A percentile compares a stretch with the other conserved stretches of the same genome.
Conservation (phyloP, 2,329 filamentous ascomycete species). For the Phaeomoniella chlamydospora region DNA sequence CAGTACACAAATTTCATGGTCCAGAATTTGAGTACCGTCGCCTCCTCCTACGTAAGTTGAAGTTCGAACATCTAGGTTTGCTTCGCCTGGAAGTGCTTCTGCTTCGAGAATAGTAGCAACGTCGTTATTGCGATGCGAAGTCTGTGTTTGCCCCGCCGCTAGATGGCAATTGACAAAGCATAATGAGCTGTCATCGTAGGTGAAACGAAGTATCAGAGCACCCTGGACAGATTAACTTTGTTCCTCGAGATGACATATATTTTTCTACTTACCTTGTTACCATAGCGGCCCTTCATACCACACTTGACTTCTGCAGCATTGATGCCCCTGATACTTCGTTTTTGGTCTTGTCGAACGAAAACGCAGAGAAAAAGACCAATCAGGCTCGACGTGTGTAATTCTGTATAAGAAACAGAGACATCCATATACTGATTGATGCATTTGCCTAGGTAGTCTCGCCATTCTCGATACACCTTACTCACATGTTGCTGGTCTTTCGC, state of each 20-base stretch:
- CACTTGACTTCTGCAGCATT: conserved; percentile 78
- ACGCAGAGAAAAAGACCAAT: conserved; percentile 93
- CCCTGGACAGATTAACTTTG: conserved; percentile 32
- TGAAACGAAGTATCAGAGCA: conserved; percentile 79
- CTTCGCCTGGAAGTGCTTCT: conserved; percentile 56
- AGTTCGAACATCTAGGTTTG: conserved; percentile 50
- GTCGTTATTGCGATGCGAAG: conserved; percentile 82
- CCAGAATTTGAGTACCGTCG: conserved; percentile 85
- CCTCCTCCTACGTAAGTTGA: conserved; percentile 84
- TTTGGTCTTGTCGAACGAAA: conserved; percentile 73
- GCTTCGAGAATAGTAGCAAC: conserved; percentile 79
- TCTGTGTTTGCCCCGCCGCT: conserved; percentile 83
- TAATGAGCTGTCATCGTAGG: conserved; percentile 82
- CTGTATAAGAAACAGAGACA: conserved; percentile 59
- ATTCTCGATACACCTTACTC: conserved; percentile 94
- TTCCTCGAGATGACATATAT: background rate
- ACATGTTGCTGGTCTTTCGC: conserved; percentile 75
- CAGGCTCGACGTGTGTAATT: conserved; percentile 77
- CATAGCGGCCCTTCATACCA: conserved; percentile 87
- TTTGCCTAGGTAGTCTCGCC: conserved; percentile 78
- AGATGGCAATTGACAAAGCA: conserved; percentile 98
- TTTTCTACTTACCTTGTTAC: conserved; percentile 56
- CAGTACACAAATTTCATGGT: conserved; percentile 92
- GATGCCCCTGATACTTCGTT: conserved; percentile 62
- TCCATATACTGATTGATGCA: conserved; percentile 75